phyloP scores from a whole-genome alignment of 192 early-diverging fungal genomes.

The Gryganskiella cystojenkinii region DNA sequence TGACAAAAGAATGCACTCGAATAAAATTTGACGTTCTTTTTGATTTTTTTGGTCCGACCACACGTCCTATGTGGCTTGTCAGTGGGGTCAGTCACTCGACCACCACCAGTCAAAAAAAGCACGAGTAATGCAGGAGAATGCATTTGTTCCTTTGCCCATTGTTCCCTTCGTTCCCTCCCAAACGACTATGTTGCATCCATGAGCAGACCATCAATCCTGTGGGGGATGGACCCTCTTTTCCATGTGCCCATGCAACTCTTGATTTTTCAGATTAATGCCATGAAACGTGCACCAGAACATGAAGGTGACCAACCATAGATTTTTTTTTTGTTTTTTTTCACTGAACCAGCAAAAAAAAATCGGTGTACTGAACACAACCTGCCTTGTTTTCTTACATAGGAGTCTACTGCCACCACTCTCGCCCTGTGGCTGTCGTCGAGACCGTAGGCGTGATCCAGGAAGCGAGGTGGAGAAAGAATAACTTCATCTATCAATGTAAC shows the following conservation, averaged over 20 bases:
- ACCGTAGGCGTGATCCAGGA: conserved; percentile 31
- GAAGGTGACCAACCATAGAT: conserved; percentile 24
- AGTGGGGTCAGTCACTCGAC: no score
- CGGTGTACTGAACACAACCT: neutral
- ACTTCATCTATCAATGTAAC: conserved; percentile 26
- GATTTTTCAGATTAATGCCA: conserved; percentile 36
- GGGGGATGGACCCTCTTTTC: conserved; percentile 48
- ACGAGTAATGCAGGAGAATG: no score
- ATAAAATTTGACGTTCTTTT: neutral
- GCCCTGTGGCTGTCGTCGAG: conserved; percentile 25
- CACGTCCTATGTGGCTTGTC: neutral
- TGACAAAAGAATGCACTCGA: conserved; percentile 7
- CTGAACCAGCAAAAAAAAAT: neutral
- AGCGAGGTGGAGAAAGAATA: conserved; percentile 14
- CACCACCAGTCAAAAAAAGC: no score
- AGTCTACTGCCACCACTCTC: conserved; percentile 33
- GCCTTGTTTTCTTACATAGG: conserved; percentile 1
- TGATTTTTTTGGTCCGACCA: conserved; percentile 3
- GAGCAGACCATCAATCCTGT: conserved; percentile 27
- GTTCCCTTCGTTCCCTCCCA: neutral
- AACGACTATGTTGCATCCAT: conserved; percentile 12
- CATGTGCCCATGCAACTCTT: conserved; percentile 41
- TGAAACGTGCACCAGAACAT: conserved; percentile 13
- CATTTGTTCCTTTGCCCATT: neutral
- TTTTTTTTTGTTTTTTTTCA: neutral